phyloP scores from a whole-genome alignment of 768 basidiomycete genomes.

The Russula griseocarnosa region DNA sequence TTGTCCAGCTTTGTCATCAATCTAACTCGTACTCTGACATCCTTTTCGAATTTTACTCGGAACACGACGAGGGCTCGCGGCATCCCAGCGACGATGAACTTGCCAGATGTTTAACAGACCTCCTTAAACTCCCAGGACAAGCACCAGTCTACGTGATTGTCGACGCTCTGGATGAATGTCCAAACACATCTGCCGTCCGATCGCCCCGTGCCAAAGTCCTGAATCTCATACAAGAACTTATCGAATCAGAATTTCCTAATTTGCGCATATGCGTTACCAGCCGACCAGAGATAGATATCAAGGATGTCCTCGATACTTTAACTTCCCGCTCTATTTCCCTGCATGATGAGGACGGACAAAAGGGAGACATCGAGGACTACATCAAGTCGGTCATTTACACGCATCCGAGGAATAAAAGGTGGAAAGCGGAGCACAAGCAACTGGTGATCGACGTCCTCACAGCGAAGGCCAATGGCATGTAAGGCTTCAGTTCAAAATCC shows the following conservation, averaged over 20 bases:
- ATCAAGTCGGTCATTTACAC: neutral
- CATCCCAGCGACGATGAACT: too few species aligned
- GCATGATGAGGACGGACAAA: neutral
- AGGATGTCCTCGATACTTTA: neutral
- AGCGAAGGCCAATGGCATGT: constrained; percentile 11
- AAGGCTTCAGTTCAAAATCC: neutral
- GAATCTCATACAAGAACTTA: neutral
- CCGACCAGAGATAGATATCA: too few species aligned
- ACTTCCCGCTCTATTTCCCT: neutral
- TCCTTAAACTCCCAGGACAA: neutral
- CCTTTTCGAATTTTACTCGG: too few species aligned
- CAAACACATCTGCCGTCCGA: neutral
- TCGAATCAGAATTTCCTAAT: neutral
- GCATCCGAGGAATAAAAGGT: neutral
- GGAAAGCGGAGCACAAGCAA: neutral
- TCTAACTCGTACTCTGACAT: too few species aligned
- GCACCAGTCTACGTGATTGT: neutral
- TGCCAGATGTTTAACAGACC: neutral
- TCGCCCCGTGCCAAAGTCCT: neutral
- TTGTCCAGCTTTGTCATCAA: too few species aligned
- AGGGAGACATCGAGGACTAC: neutral
- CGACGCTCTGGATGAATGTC: neutral
- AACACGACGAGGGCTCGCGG: too few species aligned
- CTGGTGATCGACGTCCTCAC: neutral
- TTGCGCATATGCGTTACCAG: neutral